Base-by-base conservation (phyloP, 1,139 yeast genomes). In the Debaryomyces singareniensis region DNA sequence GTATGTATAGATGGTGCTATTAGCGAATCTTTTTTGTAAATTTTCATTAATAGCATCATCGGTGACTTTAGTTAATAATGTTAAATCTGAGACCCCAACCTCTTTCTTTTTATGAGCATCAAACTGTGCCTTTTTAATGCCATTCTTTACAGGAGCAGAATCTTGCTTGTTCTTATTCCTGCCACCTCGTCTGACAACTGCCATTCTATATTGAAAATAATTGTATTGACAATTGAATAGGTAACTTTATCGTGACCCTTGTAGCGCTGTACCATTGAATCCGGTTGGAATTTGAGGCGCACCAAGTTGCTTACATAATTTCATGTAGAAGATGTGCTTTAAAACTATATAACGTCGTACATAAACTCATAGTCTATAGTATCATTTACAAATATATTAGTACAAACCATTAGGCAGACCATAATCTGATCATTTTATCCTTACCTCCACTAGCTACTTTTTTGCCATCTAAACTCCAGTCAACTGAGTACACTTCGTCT, bases 401-500 rank as follows among this genome's bases (percentile, higher is more conserved):
- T n/a, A 7, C n/a, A 18, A 18, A 18, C 21, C 9, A 16, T 31
- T 61, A 84, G 53, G 85, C 95, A 21, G 89, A 76, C 97, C 98
- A 91, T 36, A 91, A 61, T 47, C 96, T 70, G 16, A 91, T 87
- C 72, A 82, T 82, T 55, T 87, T 91, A 53, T 91, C 99, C 51
- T 87, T 89, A 30, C 99, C 97, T 20, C 97, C 98, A 50, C 96
- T 84, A 20, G 93, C 95, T 6, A 91, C 97, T 42, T 80, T 69
- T 40, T 75, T 75, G 27, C 98, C 99, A 53, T 91, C 99, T 34
- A 82, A 76, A 62, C 96, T 84, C 99, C 99, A 91, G 51, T 91
- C 99, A 3, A 93, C 96, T 0, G 97, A 95, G 52, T 76, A 91
- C 1, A 91, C 96, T 55, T 91, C 98, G 48, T 91, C 99, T 13